Evolutionary conservation across 2,329 filamentous ascomycete species (phyloP), one percentile per base, ranked within the genome.

Genomic region (Orbilia javanica): DNA sequence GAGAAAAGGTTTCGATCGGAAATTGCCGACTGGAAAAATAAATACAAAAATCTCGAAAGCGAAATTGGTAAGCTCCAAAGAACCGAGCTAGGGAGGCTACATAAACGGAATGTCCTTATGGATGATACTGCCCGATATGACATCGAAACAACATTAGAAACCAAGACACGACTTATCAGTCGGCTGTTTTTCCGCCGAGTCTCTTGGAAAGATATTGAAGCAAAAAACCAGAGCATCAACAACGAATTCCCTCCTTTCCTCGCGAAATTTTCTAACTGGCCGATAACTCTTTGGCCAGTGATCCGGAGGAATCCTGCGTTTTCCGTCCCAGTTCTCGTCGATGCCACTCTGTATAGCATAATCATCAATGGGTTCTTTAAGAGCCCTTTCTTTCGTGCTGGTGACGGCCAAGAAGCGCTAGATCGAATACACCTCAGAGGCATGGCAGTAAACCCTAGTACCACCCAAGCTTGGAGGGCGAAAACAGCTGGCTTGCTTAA

Each of bases 171-270:
- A 25, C 25, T 18, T 0, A 70, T 76, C 6, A 70, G 46, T 25
- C 55, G 65, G 4, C 27, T 0, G 15, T 27, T 27, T 20, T 76
- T 76, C 36, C 55, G 72, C 8, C 64, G 50, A 15, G 13, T 70
- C 25, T n/a, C 42, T 8, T 44, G 42, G 42, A 20, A 44, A 44
- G 31, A 34, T 10, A 10, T 34, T 4, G 31, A 34, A 10, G 31
- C 31, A 4, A 34, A 34, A 34, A 42, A 18, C 69, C 42, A 44
- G 8, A 25, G 13, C 31, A n/a, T 4, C 15, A 46, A 39, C 20
- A 5, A 27, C 8, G 15, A 18, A 7, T 8, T 34, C 31, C 27
- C 10, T 29, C 1, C 29, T 31, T 11, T 5, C 18, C 15, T 48
- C 55, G 48, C 3, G 13, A 10, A n/a, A 34, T 66, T 1, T 36